Base-by-base conservation (phyloP, 805 yeast genomes). In the Saccharomycopsis synnaedendra region DNA sequence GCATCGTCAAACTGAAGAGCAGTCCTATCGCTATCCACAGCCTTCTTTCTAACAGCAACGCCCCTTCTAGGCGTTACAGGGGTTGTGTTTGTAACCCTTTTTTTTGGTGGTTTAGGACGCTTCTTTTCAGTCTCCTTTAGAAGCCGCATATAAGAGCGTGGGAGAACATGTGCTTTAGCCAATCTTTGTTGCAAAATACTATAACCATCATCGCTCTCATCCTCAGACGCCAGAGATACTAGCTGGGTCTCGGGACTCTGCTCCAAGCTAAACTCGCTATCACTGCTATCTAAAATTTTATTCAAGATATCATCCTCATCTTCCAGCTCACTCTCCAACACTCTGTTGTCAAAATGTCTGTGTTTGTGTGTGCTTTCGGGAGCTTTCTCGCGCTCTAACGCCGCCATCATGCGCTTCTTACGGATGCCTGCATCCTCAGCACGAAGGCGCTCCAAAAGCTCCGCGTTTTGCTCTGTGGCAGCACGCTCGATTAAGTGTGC, bases 401-500 rank as follows among this genome's bases (percentile, higher is more conserved):
- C 47, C 10, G 29, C 41, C 5, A 37, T 27, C 51, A 51, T 47
- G 27, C 54, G 11, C 27, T 19, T 28, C 35, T 48, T 39, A 29
- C 54, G 33, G n/a, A 48, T 46, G 11, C 19, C 28, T 37, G 44
- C 34, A 28, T 51, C 54, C 40, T 48, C 54, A 8, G 32, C 39
- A 10, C 46, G 54, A n/a, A 51, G 32, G 30, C 39, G 33, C 41
- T 51, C 52, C 27, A 51, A 44, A 9, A 51, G 43, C 28, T 40
- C 49, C 10, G 35, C n/a, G 39, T 51, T 40, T 32, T 45, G 49
- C 19, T 46, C 54, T 4, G 49, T 46, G 6, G 54, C 54, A 3
- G 54, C 54, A 37, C 39, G 35, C 36, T 51, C 54, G 29, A 51
- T 43, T 7, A 51, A 32, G 29, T 35, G 33, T 6, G 51, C 51